Conservation (phyloP, 1,284 basidiomycete genomes). For the Peniophora sp. region DNA sequence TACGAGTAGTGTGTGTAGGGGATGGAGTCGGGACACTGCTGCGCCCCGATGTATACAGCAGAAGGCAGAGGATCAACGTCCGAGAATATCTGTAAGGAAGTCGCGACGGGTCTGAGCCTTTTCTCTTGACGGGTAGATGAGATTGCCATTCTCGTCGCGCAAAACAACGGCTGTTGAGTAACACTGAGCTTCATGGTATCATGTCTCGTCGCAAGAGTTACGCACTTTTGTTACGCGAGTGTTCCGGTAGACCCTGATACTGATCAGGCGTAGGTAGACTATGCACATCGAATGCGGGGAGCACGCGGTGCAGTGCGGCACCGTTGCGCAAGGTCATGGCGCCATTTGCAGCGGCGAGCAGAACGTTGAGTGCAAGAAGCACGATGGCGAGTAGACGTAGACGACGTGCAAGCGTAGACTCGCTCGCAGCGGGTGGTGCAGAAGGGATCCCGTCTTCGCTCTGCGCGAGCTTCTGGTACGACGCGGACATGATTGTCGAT, state of each 20-base stretch:
- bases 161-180: neutral
- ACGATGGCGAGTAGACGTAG: neutral
- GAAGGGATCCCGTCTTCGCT: neutral
- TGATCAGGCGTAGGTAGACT: neutral
- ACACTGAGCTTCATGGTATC: neutral
- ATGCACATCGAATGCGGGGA: neutral
- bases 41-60: no score
- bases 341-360: neutral
- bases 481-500: no score
- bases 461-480: neutral
- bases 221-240: conserved; percentile 1
- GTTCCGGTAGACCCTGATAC: neutral
- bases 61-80: no score
- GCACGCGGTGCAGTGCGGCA: neutral
- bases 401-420: neutral
- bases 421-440: neutral
- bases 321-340: neutral
- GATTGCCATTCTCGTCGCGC: neutral
- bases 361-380: conserved; percentile 1
- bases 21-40: no score
- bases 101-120: neutral
- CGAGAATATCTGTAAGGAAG: no score
- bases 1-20: no score
- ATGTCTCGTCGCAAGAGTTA: neutral
- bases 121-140: neutral